These are phyloP conservation scores for Mytilinidion resinicola DNA, from an alignment of 495 filamentous ascomycete species.

Conservation along the genomic window DNA sequence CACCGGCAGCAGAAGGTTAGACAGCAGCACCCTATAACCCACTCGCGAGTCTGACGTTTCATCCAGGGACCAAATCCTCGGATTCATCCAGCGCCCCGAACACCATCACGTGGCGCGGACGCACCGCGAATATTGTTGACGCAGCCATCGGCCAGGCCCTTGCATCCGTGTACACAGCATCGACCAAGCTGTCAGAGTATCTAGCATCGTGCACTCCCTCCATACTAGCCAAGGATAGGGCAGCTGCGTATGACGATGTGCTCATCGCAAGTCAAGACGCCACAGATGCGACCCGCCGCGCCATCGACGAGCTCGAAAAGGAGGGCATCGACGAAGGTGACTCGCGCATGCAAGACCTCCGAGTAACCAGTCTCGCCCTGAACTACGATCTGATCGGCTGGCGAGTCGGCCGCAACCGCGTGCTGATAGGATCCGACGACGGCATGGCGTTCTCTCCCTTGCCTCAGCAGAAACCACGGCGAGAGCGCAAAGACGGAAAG, in stretches of 20 bases:
- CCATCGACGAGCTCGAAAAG: constrained; percentile 77
- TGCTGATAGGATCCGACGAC: constrained; percentile 73
- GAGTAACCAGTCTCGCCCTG: constrained; percentile 85
- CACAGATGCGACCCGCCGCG: constrained; percentile 84
- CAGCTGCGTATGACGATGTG: constrained; percentile 85
- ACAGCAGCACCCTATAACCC: constrained; percentile 26
- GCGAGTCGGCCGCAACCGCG: constrained; percentile 88
- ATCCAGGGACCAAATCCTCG: constrained; percentile 20
- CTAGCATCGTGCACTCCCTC: constrained; percentile 51
- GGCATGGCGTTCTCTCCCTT: constrained; percentile 56
- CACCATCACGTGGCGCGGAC: constrained; percentile 79
- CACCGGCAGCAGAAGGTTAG: constrained; percentile 49
- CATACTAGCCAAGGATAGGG: constrained; percentile 48
- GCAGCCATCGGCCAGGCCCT: constrained; percentile 80
- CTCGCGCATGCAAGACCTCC: constrained; percentile 81
- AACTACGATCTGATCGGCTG: constrained; percentile 90
- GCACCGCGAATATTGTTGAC: constrained; percentile 84
- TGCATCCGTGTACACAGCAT: constrained; percentile 50
- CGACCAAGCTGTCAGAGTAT: constrained; percentile 50
- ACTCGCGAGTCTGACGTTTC: neutral
- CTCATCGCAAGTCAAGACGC: constrained; percentile 89
- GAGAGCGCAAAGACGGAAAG: constrained; percentile 51
- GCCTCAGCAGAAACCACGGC: constrained; percentile 35
- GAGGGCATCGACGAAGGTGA: constrained; percentile 85
- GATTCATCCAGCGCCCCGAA: constrained; percentile 47